Base-by-base conservation (phyloP, 169 alveolate species). In the Nephromyces sp. region DNA sequence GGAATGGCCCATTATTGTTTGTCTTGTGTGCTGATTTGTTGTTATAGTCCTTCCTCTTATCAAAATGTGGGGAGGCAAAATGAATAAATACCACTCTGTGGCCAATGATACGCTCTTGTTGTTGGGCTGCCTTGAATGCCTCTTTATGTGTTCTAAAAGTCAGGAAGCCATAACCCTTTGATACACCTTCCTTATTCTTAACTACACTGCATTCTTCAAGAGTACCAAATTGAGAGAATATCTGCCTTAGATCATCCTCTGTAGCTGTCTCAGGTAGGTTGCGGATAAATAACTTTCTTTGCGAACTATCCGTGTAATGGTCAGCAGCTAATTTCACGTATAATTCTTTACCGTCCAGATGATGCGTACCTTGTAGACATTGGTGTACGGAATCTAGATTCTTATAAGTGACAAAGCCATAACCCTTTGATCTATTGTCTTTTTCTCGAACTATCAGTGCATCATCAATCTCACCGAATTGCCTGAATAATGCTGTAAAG, bases 351-450 rank as follows among this genome's bases (percentile, higher is more conserved):
- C 72, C 68, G 43, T 62, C 68, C 43, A 62, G 43, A n/a, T 62
- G 68, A 15, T 15, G 68, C 43, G 68, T n/a, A 15, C 68, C 24
- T 0, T 64, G 2, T 69, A 68, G 31, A 65, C 85, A 62, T 28
- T 68, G 79, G 62, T 74, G 74, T 6, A 86, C 86, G 2, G 90
- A 76, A 2, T 85, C 89, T 5, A 84, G 78, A 80, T 77, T 82
- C 43, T 80, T 82, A 71, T 74, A 87, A 3, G 89, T 84, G 34
- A 87, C 89, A 64, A 87, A 85, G 6, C 91, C 93, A 79, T 83
- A 87, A 0, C 93, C 93, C 76, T 83, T 77, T 8, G 91, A 85
- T 64, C 86, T 53, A 3, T 91, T 91, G 65, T 80, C 87, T 34
- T 82, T 81, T 43, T 86, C 89, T 3, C 91, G 75, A 51, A 85